A percentile compares a stretch with the other conserved stretches of the same genome.
Conservation (phyloP, 495 filamentous ascomycete species). For the Rostrohypoxylon terebratum region DNA sequence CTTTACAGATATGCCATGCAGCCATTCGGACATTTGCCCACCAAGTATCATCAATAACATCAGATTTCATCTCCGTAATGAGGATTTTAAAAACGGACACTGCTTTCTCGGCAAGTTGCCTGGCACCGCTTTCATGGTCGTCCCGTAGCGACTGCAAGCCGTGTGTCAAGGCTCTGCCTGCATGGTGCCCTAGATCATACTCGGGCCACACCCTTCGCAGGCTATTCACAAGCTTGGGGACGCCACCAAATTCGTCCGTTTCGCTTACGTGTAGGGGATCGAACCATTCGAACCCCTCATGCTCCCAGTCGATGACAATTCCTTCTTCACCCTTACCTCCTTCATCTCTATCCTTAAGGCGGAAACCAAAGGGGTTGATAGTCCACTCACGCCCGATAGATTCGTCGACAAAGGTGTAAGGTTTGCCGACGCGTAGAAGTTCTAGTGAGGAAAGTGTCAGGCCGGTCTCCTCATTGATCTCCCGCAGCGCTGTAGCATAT, state of each 20-base stretch:
- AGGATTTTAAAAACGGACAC: conserved; percentile 61
- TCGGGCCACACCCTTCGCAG: conserved; percentile 69
- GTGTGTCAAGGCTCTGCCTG: conserved; percentile 56
- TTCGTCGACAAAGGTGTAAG: conserved; percentile 67
- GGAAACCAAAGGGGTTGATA: conserved; percentile 71
- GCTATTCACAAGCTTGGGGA: conserved; percentile 68
- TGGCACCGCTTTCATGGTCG: conserved; percentile 68
- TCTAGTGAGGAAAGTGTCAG: conserved; percentile 59
- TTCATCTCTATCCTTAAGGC: conserved; percentile 55
- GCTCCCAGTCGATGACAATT: conserved; percentile 73
- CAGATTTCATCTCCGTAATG: conserved; percentile 42
- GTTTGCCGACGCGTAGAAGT: conserved; percentile 68
- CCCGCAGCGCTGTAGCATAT: conserved; percentile 68
- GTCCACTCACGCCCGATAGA: conserved; percentile 69
- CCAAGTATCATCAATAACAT: conserved; percentile 54
- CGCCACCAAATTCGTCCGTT: conserved; percentile 58
- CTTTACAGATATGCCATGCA: conserved; percentile 73
- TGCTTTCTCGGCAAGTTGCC: conserved; percentile 65
- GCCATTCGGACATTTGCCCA: conserved; percentile 67
- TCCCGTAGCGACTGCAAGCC: conserved; percentile 61
- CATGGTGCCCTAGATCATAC: conserved; percentile 53
- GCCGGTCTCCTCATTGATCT: conserved; percentile 71
- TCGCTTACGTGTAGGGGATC: conserved; percentile 59
- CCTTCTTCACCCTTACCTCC: conserved; percentile 53
- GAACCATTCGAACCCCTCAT: conserved; percentile 68